A percentile compares a stretch with the other conserved stretches of the same genome.
These are phyloP conservation scores for Tricholoma matsutake DNA, from an alignment of 768 basidiomycete genomes.

Conservation along the genomic window DNA sequence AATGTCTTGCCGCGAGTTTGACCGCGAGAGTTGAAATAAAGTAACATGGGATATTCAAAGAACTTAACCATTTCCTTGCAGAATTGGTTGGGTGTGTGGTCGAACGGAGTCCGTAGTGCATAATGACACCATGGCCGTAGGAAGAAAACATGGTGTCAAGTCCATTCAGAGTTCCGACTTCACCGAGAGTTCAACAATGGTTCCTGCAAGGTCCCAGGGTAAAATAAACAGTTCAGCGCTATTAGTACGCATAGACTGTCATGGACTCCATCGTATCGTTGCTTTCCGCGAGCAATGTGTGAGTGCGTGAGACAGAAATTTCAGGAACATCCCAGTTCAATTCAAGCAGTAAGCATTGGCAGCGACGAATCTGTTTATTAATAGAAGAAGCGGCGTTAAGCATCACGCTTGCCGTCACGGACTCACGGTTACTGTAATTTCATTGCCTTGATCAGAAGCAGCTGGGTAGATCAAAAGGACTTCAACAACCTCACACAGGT, in stretches of 20 bases:
- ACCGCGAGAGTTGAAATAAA: background rate
- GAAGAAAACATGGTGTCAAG: no score
- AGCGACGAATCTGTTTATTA: background rate
- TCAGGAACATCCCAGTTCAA: background rate
- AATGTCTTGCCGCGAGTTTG: background rate
- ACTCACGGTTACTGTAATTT: background rate
- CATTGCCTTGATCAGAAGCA: background rate
- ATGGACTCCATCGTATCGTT: no score
- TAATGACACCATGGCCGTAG: no score
- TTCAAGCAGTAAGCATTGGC: background rate
- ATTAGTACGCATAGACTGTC: no score
- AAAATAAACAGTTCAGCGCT: no score
- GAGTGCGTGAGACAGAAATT: background rate
- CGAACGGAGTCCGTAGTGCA: no score
- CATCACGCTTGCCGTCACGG: background rate
- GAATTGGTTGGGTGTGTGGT: no score
- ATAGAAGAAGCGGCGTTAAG: background rate
- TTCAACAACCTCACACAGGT: background rate
- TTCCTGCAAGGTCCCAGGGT: no score
- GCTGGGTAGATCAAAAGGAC: background rate
- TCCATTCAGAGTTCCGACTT: no score
- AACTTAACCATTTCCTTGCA: background rate
- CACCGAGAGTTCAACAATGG: no score
- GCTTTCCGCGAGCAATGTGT: no score
- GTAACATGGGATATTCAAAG: background rate